Conservation (phyloP, 768 basidiomycete genomes). For the Lyophyllum shimeji region DNA sequence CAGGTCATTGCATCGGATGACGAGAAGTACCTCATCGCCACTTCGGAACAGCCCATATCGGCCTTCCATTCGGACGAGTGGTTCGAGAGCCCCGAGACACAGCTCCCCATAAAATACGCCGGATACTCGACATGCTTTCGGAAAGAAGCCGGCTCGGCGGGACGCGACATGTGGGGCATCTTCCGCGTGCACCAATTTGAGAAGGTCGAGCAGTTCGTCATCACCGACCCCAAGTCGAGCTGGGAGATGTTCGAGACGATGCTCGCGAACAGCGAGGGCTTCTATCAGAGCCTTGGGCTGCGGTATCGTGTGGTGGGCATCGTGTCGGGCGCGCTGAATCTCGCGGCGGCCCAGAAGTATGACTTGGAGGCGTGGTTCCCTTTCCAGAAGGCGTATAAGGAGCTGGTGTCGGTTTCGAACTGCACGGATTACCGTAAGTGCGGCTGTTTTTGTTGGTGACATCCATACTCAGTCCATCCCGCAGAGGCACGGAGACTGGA, state of each 20-base stretch:
- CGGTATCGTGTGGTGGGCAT: constrained; percentile 93
- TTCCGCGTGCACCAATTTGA: constrained; percentile 99
- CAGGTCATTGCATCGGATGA: constrained; percentile 87
- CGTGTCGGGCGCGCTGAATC: constrained; percentile 94
- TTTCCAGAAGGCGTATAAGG: constrained; percentile 94
- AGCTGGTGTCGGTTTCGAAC: constrained; percentile 96
- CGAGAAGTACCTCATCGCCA: constrained; percentile 98
- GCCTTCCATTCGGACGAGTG: constrained; percentile 95
- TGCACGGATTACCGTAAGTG: constrained; percentile 97
- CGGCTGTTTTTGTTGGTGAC: constrained; percentile 14
- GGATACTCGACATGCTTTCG: constrained; percentile 97
- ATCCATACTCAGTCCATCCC: constrained; percentile 4
- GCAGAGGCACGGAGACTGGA: constrained; percentile 92
- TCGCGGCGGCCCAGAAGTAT: constrained; percentile 96
- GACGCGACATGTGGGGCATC: constrained; percentile 99
- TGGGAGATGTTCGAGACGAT: constrained; percentile 93
- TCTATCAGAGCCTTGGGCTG: constrained; percentile 93
- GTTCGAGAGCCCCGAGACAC: constrained; percentile 90
- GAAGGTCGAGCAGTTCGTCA: constrained; percentile 96
- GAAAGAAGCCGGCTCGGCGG: constrained; percentile 97
- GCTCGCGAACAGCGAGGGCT: constrained; percentile 87
- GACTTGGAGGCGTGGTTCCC: constrained; percentile 99
- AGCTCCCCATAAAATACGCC: constrained; percentile 90
- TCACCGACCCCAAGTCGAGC: constrained; percentile 93
- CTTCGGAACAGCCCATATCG: constrained; percentile 98